A percentile compares a stretch with the other conserved stretches of the same genome.
phyloP scores from a whole-genome alignment of 192 early-diverging fungal species.

The Entomortierella lignicola region DNA sequence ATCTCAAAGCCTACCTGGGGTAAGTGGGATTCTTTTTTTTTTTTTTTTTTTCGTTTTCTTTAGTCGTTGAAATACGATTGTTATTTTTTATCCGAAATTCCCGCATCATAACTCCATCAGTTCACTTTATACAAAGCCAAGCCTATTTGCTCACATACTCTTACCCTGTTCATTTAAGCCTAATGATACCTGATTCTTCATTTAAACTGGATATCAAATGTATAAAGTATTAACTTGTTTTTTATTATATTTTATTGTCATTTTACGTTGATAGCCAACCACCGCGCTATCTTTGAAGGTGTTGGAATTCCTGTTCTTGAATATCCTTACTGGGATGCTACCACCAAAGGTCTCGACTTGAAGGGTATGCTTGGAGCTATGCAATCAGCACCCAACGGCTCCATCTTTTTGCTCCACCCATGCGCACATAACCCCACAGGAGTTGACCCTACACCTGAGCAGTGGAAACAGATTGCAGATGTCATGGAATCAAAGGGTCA shows the following conservation, averaged over 20 bases:
- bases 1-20: slow-evolving; percentile 98
- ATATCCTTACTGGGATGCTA: slow-evolving; percentile 92
- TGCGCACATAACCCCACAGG: slow-evolving; percentile 99
- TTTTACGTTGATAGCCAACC: slow-evolving; percentile 47
- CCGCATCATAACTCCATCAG: neutral
- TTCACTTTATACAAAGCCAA: neutral
- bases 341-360: slow-evolving; percentile 80
- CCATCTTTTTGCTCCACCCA: slow-evolving; percentile 92
- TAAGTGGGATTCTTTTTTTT: slow-evolving; percentile 33
- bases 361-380: slow-evolving; percentile 79
- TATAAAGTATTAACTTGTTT: neutral
- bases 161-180: too few species aligned
- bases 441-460: slow-evolving; percentile 93
- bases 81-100: too few species aligned
- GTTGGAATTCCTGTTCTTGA: slow-evolving; percentile 87
- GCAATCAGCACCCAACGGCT: slow-evolving; percentile 75
- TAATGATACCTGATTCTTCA: too few species aligned
- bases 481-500: slow-evolving; percentile 80
- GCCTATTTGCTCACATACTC: neutral
- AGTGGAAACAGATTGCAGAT: slow-evolving; percentile 93
- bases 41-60: neutral
- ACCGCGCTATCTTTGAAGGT: slow-evolving; percentile 85
- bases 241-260: neutral
- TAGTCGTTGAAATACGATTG: too few species aligned
- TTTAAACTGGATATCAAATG: too few species aligned